A percentile compares a stretch with the other conserved stretches of the same genome.
Conservation (phyloP, 1,139 yeast species). For the Meyerozyma elateridarum region DNA sequence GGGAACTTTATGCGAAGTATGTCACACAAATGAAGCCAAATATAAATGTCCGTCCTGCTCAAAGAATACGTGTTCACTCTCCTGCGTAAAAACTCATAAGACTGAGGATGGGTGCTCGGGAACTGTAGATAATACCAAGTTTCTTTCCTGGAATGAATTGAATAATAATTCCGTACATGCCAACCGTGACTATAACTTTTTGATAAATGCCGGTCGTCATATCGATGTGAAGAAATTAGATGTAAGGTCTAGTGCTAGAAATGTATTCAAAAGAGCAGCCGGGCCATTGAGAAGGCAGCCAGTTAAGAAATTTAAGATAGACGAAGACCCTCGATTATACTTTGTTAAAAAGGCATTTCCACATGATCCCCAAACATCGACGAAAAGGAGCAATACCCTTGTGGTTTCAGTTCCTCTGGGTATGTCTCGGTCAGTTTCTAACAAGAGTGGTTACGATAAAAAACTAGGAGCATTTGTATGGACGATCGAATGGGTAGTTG, state of each 20-base stretch:
- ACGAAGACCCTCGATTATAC: slow-evolving; percentile 22
- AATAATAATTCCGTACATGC: slow-evolving; percentile 35
- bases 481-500: slow-evolving; percentile 72
- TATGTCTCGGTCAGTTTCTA: slow-evolving; percentile 63
- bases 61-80: slow-evolving; percentile 61
- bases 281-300: slow-evolving; percentile 12
- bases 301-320: not conserved
- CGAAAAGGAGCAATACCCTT: slow-evolving; percentile 36
- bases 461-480: slow-evolving; percentile 59
- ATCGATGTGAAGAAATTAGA: slow-evolving; percentile 51
- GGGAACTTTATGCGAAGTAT: slow-evolving; percentile 20
- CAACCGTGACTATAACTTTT: slow-evolving; percentile 80
- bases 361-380: slow-evolving; percentile 20
- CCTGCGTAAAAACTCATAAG: slow-evolving; percentile 72
- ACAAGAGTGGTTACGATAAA: slow-evolving; percentile 74
- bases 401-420: slow-evolving; percentile 59
- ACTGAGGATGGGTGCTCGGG: slow-evolving; percentile 63
- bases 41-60: slow-evolving; percentile 87
- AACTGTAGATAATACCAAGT: slow-evolving; percentile 54
- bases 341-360: slow-evolving; percentile 22
- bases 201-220: slow-evolving; percentile 56
- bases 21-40: slow-evolving; percentile 43
- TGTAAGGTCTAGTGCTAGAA: slow-evolving; percentile 31
- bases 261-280: slow-evolving; percentile 30
- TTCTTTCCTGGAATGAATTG: slow-evolving; percentile 44